These are phyloP conservation scores for Rubia tinctorum DNA, from an alignment of 305 asterid species.

Conservation along the genomic window DNA sequence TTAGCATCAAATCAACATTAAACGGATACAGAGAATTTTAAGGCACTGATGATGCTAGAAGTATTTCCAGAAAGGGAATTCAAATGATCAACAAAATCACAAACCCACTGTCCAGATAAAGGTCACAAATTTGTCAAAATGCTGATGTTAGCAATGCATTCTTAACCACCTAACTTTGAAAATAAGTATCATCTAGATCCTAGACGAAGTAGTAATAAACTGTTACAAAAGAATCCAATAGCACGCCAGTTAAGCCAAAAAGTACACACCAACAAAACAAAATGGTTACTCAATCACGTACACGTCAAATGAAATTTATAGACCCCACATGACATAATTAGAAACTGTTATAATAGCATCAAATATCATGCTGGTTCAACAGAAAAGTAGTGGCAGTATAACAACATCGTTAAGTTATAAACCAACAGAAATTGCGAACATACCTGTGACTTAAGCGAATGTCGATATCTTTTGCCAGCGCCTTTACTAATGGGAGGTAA, in stretches of 20 bases:
- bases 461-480: conserved; percentile 69
- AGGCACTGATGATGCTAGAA: background rate
- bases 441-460: conserved; percentile 91
- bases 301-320: background rate
- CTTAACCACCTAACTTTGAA: background rate
- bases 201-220: no score
- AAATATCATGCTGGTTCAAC: conserved; percentile 1
- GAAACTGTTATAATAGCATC: background rate
- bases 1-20: background rate
- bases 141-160: background rate
- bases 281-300: background rate
- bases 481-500: conserved; percentile 76
- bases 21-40: no score
- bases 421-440: conserved; percentile 18
- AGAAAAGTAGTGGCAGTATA: background rate
- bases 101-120: background rate
- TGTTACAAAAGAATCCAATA: no score
- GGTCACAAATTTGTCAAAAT: background rate
- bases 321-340: background rate
- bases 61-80: background rate
- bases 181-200: background rate
- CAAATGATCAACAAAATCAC: no score
- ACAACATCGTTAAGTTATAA: background rate
- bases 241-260: background rate
- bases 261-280: background rate